A percentile compares a stretch with the other conserved stretches of the same genome.
Conservation (phyloP, 2,329 filamentous ascomycete species). For the Didymella arachidicola region DNA sequence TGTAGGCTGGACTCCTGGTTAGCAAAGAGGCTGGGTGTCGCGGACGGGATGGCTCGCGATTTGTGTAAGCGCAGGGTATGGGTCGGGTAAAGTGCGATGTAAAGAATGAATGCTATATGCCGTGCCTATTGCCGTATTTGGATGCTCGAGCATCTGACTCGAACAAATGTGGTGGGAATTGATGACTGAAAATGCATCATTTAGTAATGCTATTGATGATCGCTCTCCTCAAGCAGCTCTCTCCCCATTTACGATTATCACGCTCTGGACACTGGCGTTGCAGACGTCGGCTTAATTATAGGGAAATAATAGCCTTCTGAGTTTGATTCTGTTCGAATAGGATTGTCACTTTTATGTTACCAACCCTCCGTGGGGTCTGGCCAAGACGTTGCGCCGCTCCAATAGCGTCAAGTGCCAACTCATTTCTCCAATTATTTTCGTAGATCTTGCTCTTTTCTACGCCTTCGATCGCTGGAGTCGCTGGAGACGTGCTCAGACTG, state of each 20-base stretch:
- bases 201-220: not conserved
- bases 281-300: not conserved
- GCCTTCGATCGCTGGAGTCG: not conserved
- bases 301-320: not conserved
- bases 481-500: not conserved
- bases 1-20: not conserved
- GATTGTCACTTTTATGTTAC: not conserved
- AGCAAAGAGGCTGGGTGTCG: constrained; percentile 12
- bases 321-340: not conserved
- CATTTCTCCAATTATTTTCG: not conserved
- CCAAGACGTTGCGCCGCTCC: not conserved
- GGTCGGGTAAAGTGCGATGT: constrained; percentile 10
- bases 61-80: constrained; percentile 2
- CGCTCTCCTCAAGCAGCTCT: not conserved
- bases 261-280: not conserved
- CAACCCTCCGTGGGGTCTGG: not conserved
- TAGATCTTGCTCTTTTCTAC: not conserved
- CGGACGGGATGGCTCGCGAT: not conserved
- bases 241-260: not conserved
- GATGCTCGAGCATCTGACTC: not conserved
- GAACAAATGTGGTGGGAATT: not conserved
- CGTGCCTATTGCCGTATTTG: constrained; percentile 1
- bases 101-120: not conserved
- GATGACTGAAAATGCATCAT: not conserved
- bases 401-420: not conserved